Evolutionary conservation across 495 filamentous ascomycete genomes (phyloP).

Genomic region (Diplogelasinospora grovesii): DNA sequence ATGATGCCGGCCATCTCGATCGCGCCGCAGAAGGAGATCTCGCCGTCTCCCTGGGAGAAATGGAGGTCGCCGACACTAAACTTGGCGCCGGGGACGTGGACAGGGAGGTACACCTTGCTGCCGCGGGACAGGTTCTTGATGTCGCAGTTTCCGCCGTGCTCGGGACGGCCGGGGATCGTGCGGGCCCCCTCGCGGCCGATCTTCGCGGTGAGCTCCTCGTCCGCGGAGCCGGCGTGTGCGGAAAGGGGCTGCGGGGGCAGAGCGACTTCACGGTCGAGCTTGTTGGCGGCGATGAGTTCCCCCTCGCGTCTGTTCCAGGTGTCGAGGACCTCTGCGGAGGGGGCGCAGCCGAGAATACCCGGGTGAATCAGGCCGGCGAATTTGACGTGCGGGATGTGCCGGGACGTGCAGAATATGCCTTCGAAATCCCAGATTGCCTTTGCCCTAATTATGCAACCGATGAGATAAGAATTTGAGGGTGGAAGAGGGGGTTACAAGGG

Average conservation of each 20-base stretch:
- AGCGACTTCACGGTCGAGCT: slow-evolving; percentile 69
- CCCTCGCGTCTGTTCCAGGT: slow-evolving; percentile 78
- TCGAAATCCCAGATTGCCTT: slow-evolving; percentile 98
- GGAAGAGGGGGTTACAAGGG: background rate
- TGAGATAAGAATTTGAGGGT: background rate
- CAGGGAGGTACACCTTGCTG: slow-evolving; percentile 76
- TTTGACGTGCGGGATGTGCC: slow-evolving; percentile 83
- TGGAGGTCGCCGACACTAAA: slow-evolving; percentile 92
- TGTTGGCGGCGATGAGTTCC: slow-evolving; percentile 64
- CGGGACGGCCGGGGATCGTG: slow-evolving; percentile 73
- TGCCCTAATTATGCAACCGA: no score
- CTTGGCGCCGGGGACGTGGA: slow-evolving; percentile 77
- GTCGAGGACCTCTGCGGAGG: slow-evolving; percentile 56
- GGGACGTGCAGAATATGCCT: slow-evolving; percentile 84
- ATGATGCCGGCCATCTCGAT: slow-evolving; percentile 96
- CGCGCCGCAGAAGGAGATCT: slow-evolving; percentile 93
- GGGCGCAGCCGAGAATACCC: slow-evolving; percentile 87
- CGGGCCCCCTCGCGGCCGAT: slow-evolving; percentile 83
- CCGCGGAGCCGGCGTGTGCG: slow-evolving; percentile 64
- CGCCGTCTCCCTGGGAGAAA: slow-evolving; percentile 86
- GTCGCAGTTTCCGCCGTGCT: slow-evolving; percentile 70
- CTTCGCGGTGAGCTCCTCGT: slow-evolving; percentile 56
- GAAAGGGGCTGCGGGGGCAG: slow-evolving; percentile 66
- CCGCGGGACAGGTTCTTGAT: slow-evolving; percentile 69
- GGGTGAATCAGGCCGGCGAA: slow-evolving; percentile 93